Base-by-base conservation (phyloP, 1,139 yeast genomes). In the Yamadazyma diddensiae region DNA sequence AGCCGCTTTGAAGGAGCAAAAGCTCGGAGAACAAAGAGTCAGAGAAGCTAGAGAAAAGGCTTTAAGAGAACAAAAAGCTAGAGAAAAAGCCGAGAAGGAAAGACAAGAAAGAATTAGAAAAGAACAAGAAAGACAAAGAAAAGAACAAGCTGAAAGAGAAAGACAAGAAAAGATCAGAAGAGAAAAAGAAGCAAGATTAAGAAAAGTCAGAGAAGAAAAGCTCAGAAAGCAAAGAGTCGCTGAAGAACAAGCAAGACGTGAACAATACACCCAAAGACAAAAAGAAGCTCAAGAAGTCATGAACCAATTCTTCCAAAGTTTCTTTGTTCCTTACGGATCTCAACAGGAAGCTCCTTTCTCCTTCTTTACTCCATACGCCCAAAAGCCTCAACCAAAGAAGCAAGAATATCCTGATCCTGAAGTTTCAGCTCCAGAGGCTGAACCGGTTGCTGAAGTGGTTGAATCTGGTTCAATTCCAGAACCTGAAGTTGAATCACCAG, bases 181-280 rank as follows among this genome's bases (percentile, higher is more conserved):
- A 32, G 47, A 38, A 32, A 45, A 44, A 29, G 40, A 44, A 31
- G 43, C 41, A 20, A 45, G 41, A 40, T 34, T 31, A 24, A 38
- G 46, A 39, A 45, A 37, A 34, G 47, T 45, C 6, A 43, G 48
- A 39, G 46, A 38, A 34, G 43, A 36, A 21, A 33, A 40, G 23
- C 38, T 74, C 74, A 24, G 75, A 35, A 37, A 31, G 25, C 30
- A 38, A 30, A 25, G 24, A 22, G 30, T 29, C 17, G 23, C 31
- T 24, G 36, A 30, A 32, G 34, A 34, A 30, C 29, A 34, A 20
- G 38, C 30, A 16, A 29, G 33, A 25, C 23, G 30, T 21, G 28
- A 30, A 30, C 32, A 37, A 27, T 12, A 13, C 10, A 28, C 21
- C 26, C 26, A 24, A 15, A 29, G 34, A 22, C 46, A 44, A 35